These are phyloP conservation scores for Cryptococcus hybrid DNA, from an alignment of 1,284 basidiomycete species.

Conservation along the genomic window DNA sequence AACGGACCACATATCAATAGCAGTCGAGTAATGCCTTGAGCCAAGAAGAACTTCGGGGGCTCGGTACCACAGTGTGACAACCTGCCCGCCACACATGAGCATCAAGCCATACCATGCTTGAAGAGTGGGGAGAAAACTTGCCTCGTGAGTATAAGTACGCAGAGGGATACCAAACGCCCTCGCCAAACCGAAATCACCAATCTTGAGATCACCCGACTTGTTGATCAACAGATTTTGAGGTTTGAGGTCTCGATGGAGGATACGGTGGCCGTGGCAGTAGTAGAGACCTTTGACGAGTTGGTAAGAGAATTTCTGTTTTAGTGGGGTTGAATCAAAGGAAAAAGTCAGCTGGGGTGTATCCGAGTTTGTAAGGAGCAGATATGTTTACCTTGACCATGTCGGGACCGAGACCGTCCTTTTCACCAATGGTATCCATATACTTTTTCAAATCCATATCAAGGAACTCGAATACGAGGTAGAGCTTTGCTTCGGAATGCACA, in stretches of 20 bases:
- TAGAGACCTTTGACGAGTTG: slow-evolving; percentile 96
- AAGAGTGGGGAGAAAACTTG: slow-evolving; percentile 43
- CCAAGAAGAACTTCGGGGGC: slow-evolving; percentile 97
- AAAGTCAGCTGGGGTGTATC: too few species aligned
- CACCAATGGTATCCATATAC: slow-evolving; percentile 99
- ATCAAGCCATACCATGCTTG: not conserved
- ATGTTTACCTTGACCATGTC: slow-evolving; percentile 80
- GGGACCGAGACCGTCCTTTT: slow-evolving; percentile 90
- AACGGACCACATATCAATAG: slow-evolving; percentile 99
- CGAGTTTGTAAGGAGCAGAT: too few species aligned
- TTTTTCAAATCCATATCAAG: slow-evolving; percentile 99
- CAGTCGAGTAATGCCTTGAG: slow-evolving; percentile 95
- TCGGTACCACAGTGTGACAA: slow-evolving; percentile 98
- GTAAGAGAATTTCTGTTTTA: slow-evolving; percentile 57
- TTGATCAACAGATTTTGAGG: slow-evolving; percentile 97
- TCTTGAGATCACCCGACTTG: slow-evolving; percentile 83
- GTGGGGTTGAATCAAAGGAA: slow-evolving; percentile 44
- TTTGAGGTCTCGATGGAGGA: slow-evolving; percentile 95
- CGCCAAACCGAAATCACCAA: slow-evolving; percentile 95
- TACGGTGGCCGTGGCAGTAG: slow-evolving; percentile 98
- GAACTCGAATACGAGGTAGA: slow-evolving; percentile 98
- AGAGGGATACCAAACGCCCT: slow-evolving; percentile 97
- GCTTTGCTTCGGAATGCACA: slow-evolving; percentile 96
- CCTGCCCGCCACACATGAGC: slow-evolving; percentile 54
- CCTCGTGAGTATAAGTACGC: slow-evolving; percentile 97